Base-by-base conservation (phyloP, 1,284 basidiomycete species). In the Inonotus hispidus region DNA sequence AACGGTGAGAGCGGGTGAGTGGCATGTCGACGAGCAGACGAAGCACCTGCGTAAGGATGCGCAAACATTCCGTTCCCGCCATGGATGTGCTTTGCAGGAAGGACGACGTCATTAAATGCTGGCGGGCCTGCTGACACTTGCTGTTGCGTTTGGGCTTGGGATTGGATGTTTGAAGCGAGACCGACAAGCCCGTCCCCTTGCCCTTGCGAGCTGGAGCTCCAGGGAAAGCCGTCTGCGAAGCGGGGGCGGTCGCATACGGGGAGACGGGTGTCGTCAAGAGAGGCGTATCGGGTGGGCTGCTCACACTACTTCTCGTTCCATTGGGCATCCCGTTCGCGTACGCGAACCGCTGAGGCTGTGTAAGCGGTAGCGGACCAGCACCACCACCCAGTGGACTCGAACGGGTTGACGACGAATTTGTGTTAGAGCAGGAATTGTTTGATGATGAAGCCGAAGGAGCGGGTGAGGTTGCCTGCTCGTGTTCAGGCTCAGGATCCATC, bases 201-300 rank as follows among this genome's bases (percentile, higher is more conserved):
- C 19, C 43, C 53, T 21, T 43, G 41, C 6, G 19, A 16, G 16
- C 14, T 21, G 19, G 41, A 43, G 10, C 32, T 27, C 59, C 59
- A 60, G 4, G 59, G 43, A 29, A 57, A 29, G 56, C 35, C 11
- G 58, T 29, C 16, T 43, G 13, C 1, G 50, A 19, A 6, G 53
- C 19, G 16, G 35, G 8, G 21, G 54, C 38, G n/a, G 43, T 45
- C 16, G 32, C 37, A 27, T 23, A 61, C 16, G 59, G 45, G 7
- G 59, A 61, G 19, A 63, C 59, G 35, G 62, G 62, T 0, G 62
- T 63, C n/a, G 62, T 19, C 16, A 63, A 43, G 3, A 63, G 55
- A 16, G 62, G 62, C 21, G 62, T 63, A 27, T 63, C 62, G 8
- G 62, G 62, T 16, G 62, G 62, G 16, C 56, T 59, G 21, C 58